phyloP scores from a whole-genome alignment of 2,329 filamentous ascomycete genomes.

The Phialophora macrospora region DNA sequence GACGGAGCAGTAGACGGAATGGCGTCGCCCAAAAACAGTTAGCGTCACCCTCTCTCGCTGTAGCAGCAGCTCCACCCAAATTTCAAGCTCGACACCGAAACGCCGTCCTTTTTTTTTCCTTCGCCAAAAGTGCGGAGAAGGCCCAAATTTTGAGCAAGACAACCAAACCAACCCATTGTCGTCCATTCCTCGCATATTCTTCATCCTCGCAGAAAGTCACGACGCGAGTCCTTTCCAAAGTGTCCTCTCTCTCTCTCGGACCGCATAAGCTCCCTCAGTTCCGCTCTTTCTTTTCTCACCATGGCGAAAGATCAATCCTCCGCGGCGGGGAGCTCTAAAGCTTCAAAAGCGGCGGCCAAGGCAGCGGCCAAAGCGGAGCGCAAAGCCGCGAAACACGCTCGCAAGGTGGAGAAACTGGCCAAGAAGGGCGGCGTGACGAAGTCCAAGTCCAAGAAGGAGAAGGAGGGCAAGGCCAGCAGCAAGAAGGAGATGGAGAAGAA shows the following conservation, averaged over 20 bases:
- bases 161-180: too few species aligned
- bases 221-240: too few species aligned
- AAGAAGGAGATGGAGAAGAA: constrained; percentile 52
- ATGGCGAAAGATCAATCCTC: constrained; percentile 39
- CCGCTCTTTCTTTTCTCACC: neutral
- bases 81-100: constrained; percentile 1
- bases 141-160: constrained; percentile 3
- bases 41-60: neutral
- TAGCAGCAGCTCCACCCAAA: constrained; percentile 1
- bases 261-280: too few species aligned
- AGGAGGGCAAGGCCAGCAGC: constrained; percentile 48
- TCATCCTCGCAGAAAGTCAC: too few species aligned
- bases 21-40: neutral
- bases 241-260: too few species aligned
- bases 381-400: constrained; percentile 52
- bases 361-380: constrained; percentile 39
- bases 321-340: constrained; percentile 17
- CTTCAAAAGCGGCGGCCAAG: constrained; percentile 23
- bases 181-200: too few species aligned
- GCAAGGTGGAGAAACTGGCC: constrained; percentile 18
- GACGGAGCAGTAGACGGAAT: neutral
- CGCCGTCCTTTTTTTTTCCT: neutral
- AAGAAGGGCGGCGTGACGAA: constrained; percentile 21
- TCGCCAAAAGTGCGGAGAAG: constrained; percentile 14
- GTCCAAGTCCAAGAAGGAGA: constrained; percentile 39